Evolutionary conservation across 108 stramenopile genomes (phyloP).

Genomic region (Pseudonitzschia multistriata): DNA sequence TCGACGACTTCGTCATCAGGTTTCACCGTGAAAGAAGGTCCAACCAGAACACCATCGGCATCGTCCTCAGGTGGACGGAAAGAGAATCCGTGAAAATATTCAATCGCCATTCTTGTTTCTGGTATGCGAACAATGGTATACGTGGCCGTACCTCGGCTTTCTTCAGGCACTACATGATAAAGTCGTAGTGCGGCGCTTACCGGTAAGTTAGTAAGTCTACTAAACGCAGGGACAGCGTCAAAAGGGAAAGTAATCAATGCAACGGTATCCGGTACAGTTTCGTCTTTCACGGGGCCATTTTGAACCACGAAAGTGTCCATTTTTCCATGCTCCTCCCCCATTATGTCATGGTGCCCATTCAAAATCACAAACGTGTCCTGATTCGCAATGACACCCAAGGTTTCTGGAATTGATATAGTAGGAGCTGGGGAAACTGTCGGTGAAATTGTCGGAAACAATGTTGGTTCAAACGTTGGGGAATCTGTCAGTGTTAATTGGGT

Average conservation of each 20-base stretch:
- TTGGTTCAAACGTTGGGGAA: slow-evolving; percentile 2
- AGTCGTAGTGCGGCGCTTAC: slow-evolving; percentile 16
- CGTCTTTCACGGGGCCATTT: slow-evolving; percentile 18
- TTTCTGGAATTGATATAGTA: slow-evolving; percentile 20
- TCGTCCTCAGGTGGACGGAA: slow-evolving; percentile 20
- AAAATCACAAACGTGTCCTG: slow-evolving; percentile 22
- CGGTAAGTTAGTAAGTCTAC: slow-evolving; percentile 1
- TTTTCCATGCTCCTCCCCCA: slow-evolving; percentile 16
- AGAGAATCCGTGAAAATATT: slow-evolving; percentile 15
- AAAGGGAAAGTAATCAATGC: slow-evolving; percentile 18
- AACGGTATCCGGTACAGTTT: slow-evolving; percentile 21
- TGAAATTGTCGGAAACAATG: slow-evolving; percentile 10
- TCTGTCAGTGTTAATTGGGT: slow-evolving; percentile 14
- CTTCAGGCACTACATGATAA: background rate
- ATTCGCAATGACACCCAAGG: slow-evolving; percentile 10
- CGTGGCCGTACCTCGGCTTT: background rate
- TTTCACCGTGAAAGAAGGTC: slow-evolving; percentile 23
- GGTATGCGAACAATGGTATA: slow-evolving; percentile 26
- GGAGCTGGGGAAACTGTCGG: slow-evolving; percentile 26
- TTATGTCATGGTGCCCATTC: slow-evolving; percentile 3
- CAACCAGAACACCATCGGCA: slow-evolving; percentile 15
- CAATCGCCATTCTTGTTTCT: slow-evolving; percentile 17
- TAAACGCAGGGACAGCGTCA: slow-evolving; percentile 13
- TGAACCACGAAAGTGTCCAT: slow-evolving; percentile 19
- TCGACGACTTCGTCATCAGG: slow-evolving; percentile 9